Conservation (phyloP, 2,329 filamentous ascomycete species). For the Monilinia aucupariae region DNA sequence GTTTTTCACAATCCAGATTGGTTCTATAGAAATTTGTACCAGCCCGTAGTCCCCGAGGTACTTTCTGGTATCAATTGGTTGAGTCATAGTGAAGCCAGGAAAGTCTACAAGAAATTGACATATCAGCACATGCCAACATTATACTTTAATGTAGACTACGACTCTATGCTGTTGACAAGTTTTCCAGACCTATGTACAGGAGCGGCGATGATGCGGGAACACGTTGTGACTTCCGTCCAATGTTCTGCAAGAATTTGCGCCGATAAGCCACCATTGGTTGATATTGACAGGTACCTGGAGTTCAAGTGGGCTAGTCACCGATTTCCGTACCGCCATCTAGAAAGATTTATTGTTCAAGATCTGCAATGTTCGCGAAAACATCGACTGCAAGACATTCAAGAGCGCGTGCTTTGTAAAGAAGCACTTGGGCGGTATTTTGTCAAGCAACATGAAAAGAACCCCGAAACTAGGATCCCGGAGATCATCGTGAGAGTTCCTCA, state of each 20-base stretch:
- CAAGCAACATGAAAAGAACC: background rate
- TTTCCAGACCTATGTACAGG: background rate
- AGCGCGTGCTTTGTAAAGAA: background rate
- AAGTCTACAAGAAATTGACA: background rate
- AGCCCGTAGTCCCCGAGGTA: background rate
- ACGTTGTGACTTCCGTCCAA: background rate
- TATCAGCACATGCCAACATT: background rate
- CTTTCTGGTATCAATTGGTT: background rate
- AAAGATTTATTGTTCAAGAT: background rate
- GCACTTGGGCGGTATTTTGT: background rate
- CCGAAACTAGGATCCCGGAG: background rate
- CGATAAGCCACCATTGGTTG: background rate
- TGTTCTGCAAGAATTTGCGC: background rate
- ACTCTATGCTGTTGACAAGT: background rate
- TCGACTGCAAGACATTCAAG: background rate
- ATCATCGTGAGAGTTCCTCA: background rate
- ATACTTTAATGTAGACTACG: background rate
- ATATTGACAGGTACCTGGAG: background rate
- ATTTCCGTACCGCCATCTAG: background rate
- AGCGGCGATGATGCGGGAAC: background rate
- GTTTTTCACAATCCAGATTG: background rate
- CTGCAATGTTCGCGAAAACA: background rate
- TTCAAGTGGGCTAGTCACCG: fast-evolving
- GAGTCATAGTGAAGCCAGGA: background rate
- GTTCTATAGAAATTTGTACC: fast-evolving